Percentiles rank a stretch among this genome's conserved stretches.
These are phyloP conservation scores for Lentinula edodes DNA, from an alignment of 768 basidiomycete genomes.

Conservation along the genomic window DNA sequence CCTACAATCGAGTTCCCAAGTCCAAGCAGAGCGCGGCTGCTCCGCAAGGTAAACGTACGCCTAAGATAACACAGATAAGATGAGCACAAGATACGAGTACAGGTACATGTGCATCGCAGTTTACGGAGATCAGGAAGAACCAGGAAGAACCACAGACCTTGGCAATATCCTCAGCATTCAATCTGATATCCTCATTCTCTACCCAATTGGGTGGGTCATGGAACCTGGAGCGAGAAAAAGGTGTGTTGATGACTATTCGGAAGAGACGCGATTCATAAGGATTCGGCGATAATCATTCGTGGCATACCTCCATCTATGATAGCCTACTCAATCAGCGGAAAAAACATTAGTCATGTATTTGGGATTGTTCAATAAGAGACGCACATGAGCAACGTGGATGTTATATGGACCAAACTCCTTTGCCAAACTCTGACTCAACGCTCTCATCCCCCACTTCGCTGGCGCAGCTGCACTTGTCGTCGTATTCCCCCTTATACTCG, in stretches of 20 bases:
- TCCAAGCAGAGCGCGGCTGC: constrained; percentile 69
- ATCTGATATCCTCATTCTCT: not conserved
- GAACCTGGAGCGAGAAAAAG: not conserved
- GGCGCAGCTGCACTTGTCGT: constrained; percentile 59
- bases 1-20: constrained; percentile 78
- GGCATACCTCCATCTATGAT: constrained; percentile 61
- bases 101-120: not conserved
- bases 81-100: not conserved
- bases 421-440: constrained; percentile 63
- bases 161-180: constrained; percentile 64
- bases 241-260: not conserved
- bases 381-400: constrained; percentile 66
- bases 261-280: not conserved
- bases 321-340: constrained; percentile 28
- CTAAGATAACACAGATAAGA: constrained; percentile 25
- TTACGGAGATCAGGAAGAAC: not conserved
- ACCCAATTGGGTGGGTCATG: not conserved
- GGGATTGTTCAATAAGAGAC: constrained; percentile 17
- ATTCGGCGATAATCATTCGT: not conserved
- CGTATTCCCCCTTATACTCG: constrained; percentile 56
- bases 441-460: constrained; percentile 57
- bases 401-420: constrained; percentile 73
- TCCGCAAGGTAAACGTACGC: constrained; percentile 59
- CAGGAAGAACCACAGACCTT: constrained; percentile 34
- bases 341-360: too few relatives aligned